A percentile compares a stretch with the other conserved stretches of the same genome.
Evolutionary conservation across 2,329 filamentous ascomycete species (phyloP).

Genomic region (Pezicula carpinea): DNA sequence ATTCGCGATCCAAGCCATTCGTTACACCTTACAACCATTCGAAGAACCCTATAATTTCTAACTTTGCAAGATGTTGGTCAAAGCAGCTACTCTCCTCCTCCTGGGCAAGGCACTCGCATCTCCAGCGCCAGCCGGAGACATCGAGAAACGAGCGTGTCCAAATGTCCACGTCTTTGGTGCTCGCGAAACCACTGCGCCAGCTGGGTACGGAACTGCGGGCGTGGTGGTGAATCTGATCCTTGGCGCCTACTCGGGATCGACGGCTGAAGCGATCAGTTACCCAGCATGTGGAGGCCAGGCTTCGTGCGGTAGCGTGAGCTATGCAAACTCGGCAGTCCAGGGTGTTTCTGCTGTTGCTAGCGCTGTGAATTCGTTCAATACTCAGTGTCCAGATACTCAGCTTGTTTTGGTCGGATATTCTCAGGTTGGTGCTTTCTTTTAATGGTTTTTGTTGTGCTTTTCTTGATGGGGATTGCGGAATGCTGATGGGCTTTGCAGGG

Average conservation of each 20-base stretch:
- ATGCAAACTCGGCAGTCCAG: constrained; percentile 52
- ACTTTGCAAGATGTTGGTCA: constrained; percentile 6
- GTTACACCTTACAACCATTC: too few relatives aligned
- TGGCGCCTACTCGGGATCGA: constrained; percentile 43
- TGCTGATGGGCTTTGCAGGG: constrained; percentile 35
- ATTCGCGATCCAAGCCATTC: too few relatives aligned
- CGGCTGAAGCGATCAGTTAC: constrained; percentile 50
- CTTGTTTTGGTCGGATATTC: constrained; percentile 60
- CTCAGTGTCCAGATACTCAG: constrained; percentile 50
- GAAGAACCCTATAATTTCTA: too few relatives aligned
- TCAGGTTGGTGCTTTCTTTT: constrained; percentile 36
- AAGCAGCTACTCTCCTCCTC: constrained; percentile 1
- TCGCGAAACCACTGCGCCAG: constrained; percentile 42
- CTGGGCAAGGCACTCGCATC: neutral
- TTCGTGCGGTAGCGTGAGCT: constrained; percentile 53
- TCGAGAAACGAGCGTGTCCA: constrained; percentile 31
- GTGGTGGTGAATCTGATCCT: constrained; percentile 47
- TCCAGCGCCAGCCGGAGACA: neutral
- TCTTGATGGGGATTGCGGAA: neutral
- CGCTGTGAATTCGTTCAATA: constrained; percentile 54
- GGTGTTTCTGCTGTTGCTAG: constrained; percentile 55
- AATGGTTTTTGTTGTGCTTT: neutral
- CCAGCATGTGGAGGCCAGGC: constrained; percentile 59
- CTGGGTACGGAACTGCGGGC: constrained; percentile 47
- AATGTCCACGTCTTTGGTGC: constrained; percentile 46